These are phyloP conservation scores for Boletus rubroflammeus DNA, from an alignment of 768 basidiomycete genomes.

Conservation along the genomic window DNA sequence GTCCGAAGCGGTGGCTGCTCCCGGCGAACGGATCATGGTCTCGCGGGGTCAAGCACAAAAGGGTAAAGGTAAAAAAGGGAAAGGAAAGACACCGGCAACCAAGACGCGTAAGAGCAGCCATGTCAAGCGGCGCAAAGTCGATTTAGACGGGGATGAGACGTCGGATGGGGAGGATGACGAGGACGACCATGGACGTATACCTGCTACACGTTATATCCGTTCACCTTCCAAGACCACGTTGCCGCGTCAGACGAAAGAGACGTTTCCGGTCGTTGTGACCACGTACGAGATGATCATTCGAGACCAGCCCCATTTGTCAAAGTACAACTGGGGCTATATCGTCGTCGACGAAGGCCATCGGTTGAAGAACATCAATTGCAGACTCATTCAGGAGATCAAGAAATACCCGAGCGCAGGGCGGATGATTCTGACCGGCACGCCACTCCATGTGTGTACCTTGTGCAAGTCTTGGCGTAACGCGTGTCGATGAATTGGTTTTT, in stretches of 20 bases:
- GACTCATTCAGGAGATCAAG: slow-evolving; percentile 87
- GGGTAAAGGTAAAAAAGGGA: slow-evolving; percentile 15
- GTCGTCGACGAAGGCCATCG: slow-evolving; percentile 97
- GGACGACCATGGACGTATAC: slow-evolving; percentile 17
- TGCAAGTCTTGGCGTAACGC: background rate
- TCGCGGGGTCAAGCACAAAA: slow-evolving; percentile 20
- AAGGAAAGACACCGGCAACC: slow-evolving; percentile 9
- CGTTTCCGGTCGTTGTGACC: slow-evolving; percentile 81
- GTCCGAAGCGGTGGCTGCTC: slow-evolving; percentile 19
- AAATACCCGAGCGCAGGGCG: slow-evolving; percentile 79
- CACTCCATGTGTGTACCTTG: slow-evolving; percentile 69
- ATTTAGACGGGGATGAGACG: background rate
- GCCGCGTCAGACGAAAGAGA: slow-evolving; percentile 27
- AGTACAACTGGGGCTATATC: slow-evolving; percentile 84
- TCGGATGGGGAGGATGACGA: slow-evolving; percentile 17
- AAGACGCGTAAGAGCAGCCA: slow-evolving; percentile 5
- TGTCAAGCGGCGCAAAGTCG: slow-evolving; percentile 23
- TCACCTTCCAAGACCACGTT: background rate
- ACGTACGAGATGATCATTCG: slow-evolving; percentile 93
- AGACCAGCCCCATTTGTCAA: slow-evolving; percentile 61
- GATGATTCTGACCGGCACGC: slow-evolving; percentile 95
- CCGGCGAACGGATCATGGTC: slow-evolving; percentile 24
- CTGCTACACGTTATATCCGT: slow-evolving; percentile 14
- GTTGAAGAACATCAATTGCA: slow-evolving; percentile 91
- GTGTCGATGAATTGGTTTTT: background rate